Base-by-base conservation (phyloP, 192 early-diverging fungal species). In the Podila epigama region DNA sequence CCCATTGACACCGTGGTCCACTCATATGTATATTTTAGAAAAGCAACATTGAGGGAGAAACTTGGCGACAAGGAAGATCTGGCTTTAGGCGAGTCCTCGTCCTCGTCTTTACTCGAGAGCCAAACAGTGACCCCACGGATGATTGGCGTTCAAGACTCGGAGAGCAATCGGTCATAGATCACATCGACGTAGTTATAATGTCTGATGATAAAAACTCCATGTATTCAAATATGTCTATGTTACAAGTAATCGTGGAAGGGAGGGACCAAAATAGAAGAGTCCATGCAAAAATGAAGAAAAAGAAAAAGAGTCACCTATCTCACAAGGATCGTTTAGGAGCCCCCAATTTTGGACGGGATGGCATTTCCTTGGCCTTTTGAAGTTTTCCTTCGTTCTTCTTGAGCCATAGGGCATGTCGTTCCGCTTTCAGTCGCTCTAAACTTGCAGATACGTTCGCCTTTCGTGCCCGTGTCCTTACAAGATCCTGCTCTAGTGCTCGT, bases 401-500 rank as follows among this genome's bases (percentile, higher is more conserved):
- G 54, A 51, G 12, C 60, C 64, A 68, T 0, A 28, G 1, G 9
- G 42, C 54, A 41, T 68, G 65, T 27, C 60, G 32, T 41, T 35
- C 53, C 7, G 41, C 42, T 13, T 20, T 57, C 16, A 57, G 37
- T 40, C 40, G 28, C 16, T 56, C 37, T 13, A 67, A 7, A 41
- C 40, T 25, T 0, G 39, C 54, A 9, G 9, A 2, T 4, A 75
- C 27, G 18, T 68, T 75, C n/a, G 44, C 41, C 35, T 75, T 63
- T 5, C 60, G 39, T 6, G 15, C 39, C 5, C 53, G 32, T n/a
- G 58, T 25, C 22, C 66, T 51, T n/a, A 28, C 48, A 13, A 20
- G n/a, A 56, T 75, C 72, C 44, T 75, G 72, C 37, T 75, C 54
- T 5, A 53, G 37, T 27, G 41, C 52, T 11, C 72, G 65, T 27